Percentiles rank a stretch among this genome's conserved stretches.
Conservation (phyloP, 129 eudicot genomes). For the carrot (Daucus carota) region DNA sequence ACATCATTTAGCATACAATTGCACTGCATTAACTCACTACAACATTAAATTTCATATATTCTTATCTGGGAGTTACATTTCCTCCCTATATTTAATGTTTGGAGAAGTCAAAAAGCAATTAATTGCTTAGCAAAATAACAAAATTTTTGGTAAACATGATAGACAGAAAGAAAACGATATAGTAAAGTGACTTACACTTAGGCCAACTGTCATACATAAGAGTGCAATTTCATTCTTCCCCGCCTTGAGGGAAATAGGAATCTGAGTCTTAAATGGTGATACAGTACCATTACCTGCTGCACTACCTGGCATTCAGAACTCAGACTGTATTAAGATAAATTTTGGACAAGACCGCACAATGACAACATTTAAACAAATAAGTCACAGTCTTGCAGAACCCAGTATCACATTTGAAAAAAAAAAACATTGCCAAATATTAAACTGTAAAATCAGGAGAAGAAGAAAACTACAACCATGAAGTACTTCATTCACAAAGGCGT, state of each 20-base stretch:
- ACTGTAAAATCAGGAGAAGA: background rate
- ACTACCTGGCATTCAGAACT: conserved; percentile 46
- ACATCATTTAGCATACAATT: background rate
- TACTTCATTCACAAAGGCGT: conserved; percentile 63
- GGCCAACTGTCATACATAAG: conserved; percentile 88
- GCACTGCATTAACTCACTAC: background rate
- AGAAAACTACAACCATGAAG: conserved; percentile 54
- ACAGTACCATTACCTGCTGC: conserved; percentile 80
- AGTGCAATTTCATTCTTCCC: conserved; percentile 85
- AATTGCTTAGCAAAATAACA: background rate
- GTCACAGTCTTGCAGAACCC: background rate
- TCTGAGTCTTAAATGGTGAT: conserved; percentile 45
- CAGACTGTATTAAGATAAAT: conserved; percentile 11
- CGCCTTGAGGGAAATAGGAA: conserved; percentile 52
- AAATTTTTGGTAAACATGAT: background rate
- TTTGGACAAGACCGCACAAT: conserved; percentile 4
- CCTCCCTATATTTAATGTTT: background rate
- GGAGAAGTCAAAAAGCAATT: background rate
- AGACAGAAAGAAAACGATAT: background rate
- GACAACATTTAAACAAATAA: background rate
- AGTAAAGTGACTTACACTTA: conserved; percentile 43
- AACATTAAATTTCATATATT: no score
- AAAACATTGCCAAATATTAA: background rate
- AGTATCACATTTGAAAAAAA: no score
- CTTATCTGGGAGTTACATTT: no score